phyloP scores from a whole-genome alignment of 2,329 filamentous ascomycete species.

The Canariomyces notabilis region DNA sequence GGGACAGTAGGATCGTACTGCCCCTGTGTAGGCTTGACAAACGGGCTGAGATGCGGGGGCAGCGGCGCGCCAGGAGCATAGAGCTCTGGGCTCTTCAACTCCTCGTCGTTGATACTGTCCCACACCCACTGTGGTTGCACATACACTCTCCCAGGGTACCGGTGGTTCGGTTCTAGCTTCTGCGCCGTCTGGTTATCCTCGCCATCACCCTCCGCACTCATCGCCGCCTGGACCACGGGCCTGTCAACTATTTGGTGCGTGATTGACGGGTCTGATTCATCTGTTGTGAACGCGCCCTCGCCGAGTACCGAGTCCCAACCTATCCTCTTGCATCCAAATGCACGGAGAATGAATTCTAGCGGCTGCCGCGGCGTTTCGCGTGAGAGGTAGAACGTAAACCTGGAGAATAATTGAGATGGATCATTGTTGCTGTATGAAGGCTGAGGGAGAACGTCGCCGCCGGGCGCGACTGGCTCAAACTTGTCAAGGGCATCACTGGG shows the following conservation, averaged over 20 bases:
- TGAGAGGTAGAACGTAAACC: slow-evolving; percentile 87
- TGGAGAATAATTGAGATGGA: slow-evolving; percentile 72
- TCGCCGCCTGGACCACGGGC: slow-evolving; percentile 62
- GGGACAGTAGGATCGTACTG: slow-evolving; percentile 87
- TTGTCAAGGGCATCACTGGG: slow-evolving; percentile 71
- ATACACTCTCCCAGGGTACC: slow-evolving; percentile 88
- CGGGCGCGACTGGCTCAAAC: slow-evolving; percentile 78
- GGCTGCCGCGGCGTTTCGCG: slow-evolving; percentile 87
- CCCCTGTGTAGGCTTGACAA: slow-evolving; percentile 81
- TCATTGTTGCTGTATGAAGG: slow-evolving; percentile 63
- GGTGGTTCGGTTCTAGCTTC: slow-evolving; percentile 57
- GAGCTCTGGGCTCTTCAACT: slow-evolving; percentile 77
- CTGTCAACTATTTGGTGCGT: slow-evolving; percentile 96
- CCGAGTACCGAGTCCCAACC: slow-evolving; percentile 91
- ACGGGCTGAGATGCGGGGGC: slow-evolving; percentile 92
- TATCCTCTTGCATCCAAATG: slow-evolving; percentile 92
- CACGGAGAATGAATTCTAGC: slow-evolving; percentile 85
- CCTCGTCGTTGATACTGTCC: slow-evolving; percentile 92
- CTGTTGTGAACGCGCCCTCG: slow-evolving; percentile 84
- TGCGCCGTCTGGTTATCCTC: slow-evolving; percentile 60
- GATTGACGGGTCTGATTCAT: slow-evolving; percentile 82
- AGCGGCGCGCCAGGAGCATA: slow-evolving; percentile 87
- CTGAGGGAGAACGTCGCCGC: slow-evolving; percentile 81
- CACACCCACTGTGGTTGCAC: slow-evolving; percentile 98
- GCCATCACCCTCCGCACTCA: slow-evolving; percentile 43